Evolutionary conservation across 441 rosid genomes (phyloP), one percentile per base, ranked within the genome.

Genomic region (Breynia disticha): DNA sequence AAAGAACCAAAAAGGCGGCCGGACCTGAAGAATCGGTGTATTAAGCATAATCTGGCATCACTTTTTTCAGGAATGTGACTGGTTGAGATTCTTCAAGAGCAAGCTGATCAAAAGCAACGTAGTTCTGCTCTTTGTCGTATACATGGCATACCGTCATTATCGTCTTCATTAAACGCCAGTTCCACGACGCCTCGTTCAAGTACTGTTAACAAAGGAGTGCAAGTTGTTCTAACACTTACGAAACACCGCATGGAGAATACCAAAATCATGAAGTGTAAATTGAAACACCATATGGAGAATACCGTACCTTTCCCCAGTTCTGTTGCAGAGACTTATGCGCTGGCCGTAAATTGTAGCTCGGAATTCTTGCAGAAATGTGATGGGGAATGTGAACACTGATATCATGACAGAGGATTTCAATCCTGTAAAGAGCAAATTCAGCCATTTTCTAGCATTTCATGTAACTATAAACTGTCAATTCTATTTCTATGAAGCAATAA

Each of bases 331-430:
- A 82, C 47, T 73, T 57, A 28, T 90, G 91, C 61, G 97, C 97
- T 48, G 81, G 80, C 19, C 73, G 81, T 38, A 90, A 81, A 62
- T 84, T 87, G 66, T 87, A 90, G 66, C 95, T 87, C 0, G 95
- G 85, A 67, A 90, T 90, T 61, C 85, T 83, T 15, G 96, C 64
- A 57, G 88, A 84, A 50, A 87, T 59, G 56, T 87, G 98, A 66
- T 87, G 98, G 0, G 96, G 90, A 37, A 87, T 79, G 73, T 90
- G 98, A 21, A 90, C 90, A 54, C 85, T 87, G 55, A 90, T 90
- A 61, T 83, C 74, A 60, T 85, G 96, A 74, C 97, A 89, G 14
- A 89, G 88, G 54, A 83, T 69, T 72, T 90, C 96, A 67, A 90
- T 70, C 96, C 98, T 87, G 78, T 55, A 52, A 55, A 65, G 51